Evolutionary conservation across 352 stramenopile genomes (phyloP), one percentile per base, ranked within the genome.

Genomic region (Globisporangium cederbergense): DNA sequence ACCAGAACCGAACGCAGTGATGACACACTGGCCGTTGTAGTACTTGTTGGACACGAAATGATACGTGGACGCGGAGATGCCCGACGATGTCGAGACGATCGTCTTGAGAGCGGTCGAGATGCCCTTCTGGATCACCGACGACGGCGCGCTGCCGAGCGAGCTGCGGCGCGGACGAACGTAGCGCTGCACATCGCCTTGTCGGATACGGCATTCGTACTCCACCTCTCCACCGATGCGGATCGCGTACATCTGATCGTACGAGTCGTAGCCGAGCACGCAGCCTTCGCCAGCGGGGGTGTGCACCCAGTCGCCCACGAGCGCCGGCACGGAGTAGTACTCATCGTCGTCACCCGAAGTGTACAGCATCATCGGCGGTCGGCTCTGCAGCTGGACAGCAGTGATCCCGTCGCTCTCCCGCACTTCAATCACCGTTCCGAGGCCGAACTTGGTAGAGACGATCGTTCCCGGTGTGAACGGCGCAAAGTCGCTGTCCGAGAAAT

Each of bases 31-130:
- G 25, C 84, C 84, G 11, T 88, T 74, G 60, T 87, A 80, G 63
- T 88, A 90, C 56, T 81, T 85, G 68, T 80, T 91, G 4, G 82
- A 81, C 16, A 91, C 67, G 49, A 84, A 88, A 36, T 81, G 74
- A 46, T 77, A 82, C 34, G 74, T 79, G 40, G 77, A 79, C 43
- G 65, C 64, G 4, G 77, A 78, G 54, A 83, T 62, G 2, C 67
- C 74, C 36, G 77, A 77, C 10, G 83, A 91, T 2, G 81, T 90
- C 42, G 71, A 78, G 10, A 78, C 84, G 62, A 91, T 75, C 45
- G 72, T 83, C 65, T 88, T 86, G 22, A 90, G 60, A 28, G 76
- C 75, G 49, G 69, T 72, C 50, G 75, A 81, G 34, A 82, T 52
- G 43, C 76, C 73, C 60, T 79, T 79, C 50, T 67, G 67, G 56